Conservation (phyloP, 2,329 filamentous ascomycete species). For the Camillea tinctor region DNA sequence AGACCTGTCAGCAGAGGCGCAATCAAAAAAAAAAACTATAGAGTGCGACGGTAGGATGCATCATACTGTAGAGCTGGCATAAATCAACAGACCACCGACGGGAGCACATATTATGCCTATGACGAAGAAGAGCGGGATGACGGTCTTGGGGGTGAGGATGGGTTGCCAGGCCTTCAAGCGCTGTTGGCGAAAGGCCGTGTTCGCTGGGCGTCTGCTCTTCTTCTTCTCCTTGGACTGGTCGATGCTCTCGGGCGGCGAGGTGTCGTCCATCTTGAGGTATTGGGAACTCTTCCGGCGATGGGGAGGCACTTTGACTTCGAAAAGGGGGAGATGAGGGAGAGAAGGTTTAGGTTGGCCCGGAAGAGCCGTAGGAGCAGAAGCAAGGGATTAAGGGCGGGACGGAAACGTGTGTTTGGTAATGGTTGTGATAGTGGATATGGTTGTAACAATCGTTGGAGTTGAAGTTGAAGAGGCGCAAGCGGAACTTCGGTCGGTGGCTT, state of each 20-base stretch:
- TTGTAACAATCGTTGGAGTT: no score
- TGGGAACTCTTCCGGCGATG: not conserved
- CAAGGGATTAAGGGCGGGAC: not conserved
- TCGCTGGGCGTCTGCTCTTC: conserved; percentile 89
- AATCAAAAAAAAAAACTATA: no score
- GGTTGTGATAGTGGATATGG: no score
- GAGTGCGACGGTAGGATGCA: not conserved
- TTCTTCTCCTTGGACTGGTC: conserved; percentile 66
- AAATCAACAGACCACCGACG: conserved; percentile 83
- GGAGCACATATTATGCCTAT: conserved; percentile 86
- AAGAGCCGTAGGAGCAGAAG: not conserved
- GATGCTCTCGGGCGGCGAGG: conserved; percentile 49
- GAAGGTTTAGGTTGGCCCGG: not conserved
- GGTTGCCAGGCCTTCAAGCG: conserved; percentile 99
- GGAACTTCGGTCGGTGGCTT: no score
- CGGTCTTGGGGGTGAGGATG: conserved; percentile 89
- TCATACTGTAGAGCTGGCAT: conserved; percentile 75
- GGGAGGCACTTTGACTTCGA: not conserved
- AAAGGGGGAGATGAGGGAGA: not conserved
- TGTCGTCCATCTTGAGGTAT: conserved; percentile 45
- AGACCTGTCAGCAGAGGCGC: conserved; percentile 13
- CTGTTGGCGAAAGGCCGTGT: conserved; percentile 96
- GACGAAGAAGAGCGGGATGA: conserved; percentile 63
- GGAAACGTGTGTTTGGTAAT: no score
- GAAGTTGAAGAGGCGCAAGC: no score